Evolutionary conservation across 192 early-diverging fungal genomes (phyloP), one percentile per base, ranked within the genome.

Genomic region (Phycomyces blakesleeanus): DNA sequence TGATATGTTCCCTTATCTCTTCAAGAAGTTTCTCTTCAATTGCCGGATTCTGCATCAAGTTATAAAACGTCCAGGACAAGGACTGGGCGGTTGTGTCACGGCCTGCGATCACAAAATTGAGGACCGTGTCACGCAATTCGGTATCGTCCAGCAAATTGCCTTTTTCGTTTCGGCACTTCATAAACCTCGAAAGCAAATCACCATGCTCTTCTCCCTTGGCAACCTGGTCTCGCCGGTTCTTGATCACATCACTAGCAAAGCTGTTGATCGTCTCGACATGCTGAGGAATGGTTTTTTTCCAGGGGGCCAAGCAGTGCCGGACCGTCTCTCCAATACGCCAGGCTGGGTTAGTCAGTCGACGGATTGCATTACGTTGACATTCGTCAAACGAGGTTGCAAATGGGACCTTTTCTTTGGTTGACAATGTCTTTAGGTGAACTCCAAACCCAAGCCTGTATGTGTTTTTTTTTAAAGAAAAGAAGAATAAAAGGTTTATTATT

Each of bases 341-440:
- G 21, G 60, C 55, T 14, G 64, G 74, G 24, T 63, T 68, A 39
- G 73, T 55, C 26, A 78, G 61, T 0, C 76, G 69, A 9, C 57
- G 27, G 6, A 61, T 47, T 1, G 76, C 75, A 7, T 34, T 51
- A 27, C 55, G 54, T 65, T 83, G 82, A 9, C 71, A 76, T 22
- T 61, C 66, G 54, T 85, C 83, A 65, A 85, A 86, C 11, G 83
- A 63, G 2, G 29, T 44, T 0, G 81, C 83, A 74, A 87, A 84
- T 10, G 63, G 72, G 20, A 73, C 63, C 26, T 73, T 68, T 18
- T 69, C 73, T 0, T 64, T 67, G 15, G 51, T 65, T 27, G 64
- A 49, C 14, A 85, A 34, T 22, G 78, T 66, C 16, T 76, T 55
- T 15, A 82, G 62, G 10, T 80, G 59, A 26, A 75, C 72, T 18